A percentile compares a stretch with the other conserved stretches of the same genome.
Evolutionary conservation across 108 stramenopile genomes (phyloP).

Genomic region (Skeletonema grethae): DNA sequence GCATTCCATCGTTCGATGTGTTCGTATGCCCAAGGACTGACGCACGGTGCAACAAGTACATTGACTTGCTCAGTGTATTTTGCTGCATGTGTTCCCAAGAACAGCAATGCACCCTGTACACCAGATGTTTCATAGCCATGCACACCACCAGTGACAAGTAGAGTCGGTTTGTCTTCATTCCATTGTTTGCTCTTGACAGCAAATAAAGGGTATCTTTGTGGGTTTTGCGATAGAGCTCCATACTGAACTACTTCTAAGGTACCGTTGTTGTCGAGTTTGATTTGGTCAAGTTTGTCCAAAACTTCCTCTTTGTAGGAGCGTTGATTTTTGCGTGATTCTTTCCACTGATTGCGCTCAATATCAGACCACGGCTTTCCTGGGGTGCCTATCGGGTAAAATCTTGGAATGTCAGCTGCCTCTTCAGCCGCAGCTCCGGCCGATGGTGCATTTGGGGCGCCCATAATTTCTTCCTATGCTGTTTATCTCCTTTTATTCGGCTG

Average conservation of each 20-base stretch:
- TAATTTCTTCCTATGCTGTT: background rate
- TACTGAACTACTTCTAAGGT: constrained; percentile 48
- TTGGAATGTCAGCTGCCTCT: background rate
- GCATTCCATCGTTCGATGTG: constrained; percentile 69
- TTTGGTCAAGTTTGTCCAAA: constrained; percentile 28
- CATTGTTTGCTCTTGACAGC: constrained; percentile 44
- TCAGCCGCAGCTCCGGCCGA: background rate
- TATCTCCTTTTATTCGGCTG: too few relatives aligned
- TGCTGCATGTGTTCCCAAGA: constrained; percentile 37
- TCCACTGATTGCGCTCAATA: constrained; percentile 59
- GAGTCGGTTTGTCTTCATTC: constrained; percentile 27
- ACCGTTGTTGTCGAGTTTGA: constrained; percentile 6
- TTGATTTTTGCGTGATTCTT: constrained; percentile 24
- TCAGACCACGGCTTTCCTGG: constrained; percentile 62
- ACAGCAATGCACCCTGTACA: constrained; percentile 67
- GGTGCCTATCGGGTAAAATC: constrained; percentile 65
- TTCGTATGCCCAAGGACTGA: constrained; percentile 76
- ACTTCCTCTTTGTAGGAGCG: constrained; percentile 64
- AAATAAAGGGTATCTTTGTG: constrained; percentile 42
- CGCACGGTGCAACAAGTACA: constrained; percentile 60
- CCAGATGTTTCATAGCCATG: constrained; percentile 85
- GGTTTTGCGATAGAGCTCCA: constrained; percentile 39
- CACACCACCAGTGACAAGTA: constrained; percentile 75
- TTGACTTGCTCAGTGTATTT: constrained; percentile 53
- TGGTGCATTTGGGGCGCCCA: background rate